phyloP scores from a whole-genome alignment of 148 eudicot species.

The Cornus controversa region DNA sequence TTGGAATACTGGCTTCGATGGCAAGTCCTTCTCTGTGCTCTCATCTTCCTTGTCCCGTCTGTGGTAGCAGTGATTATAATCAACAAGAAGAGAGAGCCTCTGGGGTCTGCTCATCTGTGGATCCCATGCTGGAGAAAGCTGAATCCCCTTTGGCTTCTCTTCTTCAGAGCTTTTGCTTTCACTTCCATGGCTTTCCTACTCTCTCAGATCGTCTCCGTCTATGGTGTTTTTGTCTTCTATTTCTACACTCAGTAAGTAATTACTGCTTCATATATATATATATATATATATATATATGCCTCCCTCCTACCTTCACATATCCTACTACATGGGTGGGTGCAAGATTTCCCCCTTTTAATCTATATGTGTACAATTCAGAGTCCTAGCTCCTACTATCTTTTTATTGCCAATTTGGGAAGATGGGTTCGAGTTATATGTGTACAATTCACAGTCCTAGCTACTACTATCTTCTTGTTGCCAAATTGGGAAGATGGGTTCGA shows the following conservation, averaged over 20 bases:
- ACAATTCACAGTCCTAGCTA: too few species aligned
- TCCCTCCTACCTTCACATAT: too few species aligned
- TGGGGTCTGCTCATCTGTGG: constrained; percentile 45
- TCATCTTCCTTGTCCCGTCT: constrained; percentile 54
- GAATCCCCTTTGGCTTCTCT: constrained; percentile 63
- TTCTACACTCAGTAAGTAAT: constrained; percentile 83
- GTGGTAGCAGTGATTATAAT: constrained; percentile 27
- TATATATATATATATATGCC: too few species aligned
- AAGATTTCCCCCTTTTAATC: too few species aligned
- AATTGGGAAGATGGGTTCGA: too few species aligned
- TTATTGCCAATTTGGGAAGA: too few species aligned
- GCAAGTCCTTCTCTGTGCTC: constrained; percentile 65
- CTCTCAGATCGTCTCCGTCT: constrained; percentile 30
- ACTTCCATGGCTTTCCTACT: constrained; percentile 57
- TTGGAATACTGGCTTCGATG: constrained; percentile 64
- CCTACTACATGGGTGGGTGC: too few species aligned
- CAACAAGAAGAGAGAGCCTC: constrained; percentile 13
- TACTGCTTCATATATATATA: too few species aligned
- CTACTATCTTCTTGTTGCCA: too few species aligned
- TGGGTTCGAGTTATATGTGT: too few species aligned
- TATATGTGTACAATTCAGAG: too few species aligned
- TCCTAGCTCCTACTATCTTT: too few species aligned
- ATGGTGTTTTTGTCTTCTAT: constrained; percentile 58
- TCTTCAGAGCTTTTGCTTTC: constrained; percentile 60
- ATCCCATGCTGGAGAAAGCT: constrained; percentile 72